Evolutionary conservation across 352 stramenopile genomes (phyloP).

Genomic region (Blastocystis sp.): DNA sequence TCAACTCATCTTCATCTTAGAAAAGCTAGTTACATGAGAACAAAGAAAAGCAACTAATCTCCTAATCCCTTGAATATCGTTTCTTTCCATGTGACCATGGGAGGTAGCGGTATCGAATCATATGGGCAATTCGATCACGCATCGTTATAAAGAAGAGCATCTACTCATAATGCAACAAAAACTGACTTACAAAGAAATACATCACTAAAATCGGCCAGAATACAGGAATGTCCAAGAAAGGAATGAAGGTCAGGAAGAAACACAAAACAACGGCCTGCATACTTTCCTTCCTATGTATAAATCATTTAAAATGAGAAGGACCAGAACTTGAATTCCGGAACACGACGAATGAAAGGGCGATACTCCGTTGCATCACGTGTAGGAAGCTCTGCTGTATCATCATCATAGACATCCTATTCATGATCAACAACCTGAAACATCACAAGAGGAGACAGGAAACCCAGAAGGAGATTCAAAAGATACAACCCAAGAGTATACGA

Average conservation of each 20-base stretch:
- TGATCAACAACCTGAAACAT: neutral
- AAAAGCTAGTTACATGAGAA: neutral
- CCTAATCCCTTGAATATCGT: constrained; percentile 39
- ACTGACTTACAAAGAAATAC: constrained; percentile 50
- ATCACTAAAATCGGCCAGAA: constrained; percentile 60
- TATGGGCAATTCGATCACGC: constrained; percentile 52
- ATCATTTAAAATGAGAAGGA: neutral
- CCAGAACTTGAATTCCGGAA: constrained; percentile 62
- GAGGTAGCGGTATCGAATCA: constrained; percentile 59
- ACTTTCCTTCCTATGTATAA: constrained; percentile 29
- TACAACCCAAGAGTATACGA: constrained; percentile 58
- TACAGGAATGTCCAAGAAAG: constrained; percentile 52
- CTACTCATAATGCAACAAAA: neutral
- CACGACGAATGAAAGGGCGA: constrained; percentile 43
- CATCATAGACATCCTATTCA: constrained; percentile 51
- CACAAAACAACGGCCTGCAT: constrained; percentile 36
- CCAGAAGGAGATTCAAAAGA: constrained; percentile 53
- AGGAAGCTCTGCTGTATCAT: constrained; percentile 59
- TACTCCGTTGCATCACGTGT: constrained; percentile 51
- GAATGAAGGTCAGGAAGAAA: constrained; percentile 46
- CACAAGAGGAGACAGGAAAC: constrained; percentile 55
- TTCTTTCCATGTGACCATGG: constrained; percentile 61
- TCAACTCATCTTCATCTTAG: neutral
- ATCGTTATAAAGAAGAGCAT: constrained; percentile 58
- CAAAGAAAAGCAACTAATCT: neutral